Percentiles rank a stretch among this genome's conserved stretches.
Evolutionary conservation across 2,329 filamentous ascomycete species (phyloP).

Genomic region (Dactylellina haptotyla): DNA sequence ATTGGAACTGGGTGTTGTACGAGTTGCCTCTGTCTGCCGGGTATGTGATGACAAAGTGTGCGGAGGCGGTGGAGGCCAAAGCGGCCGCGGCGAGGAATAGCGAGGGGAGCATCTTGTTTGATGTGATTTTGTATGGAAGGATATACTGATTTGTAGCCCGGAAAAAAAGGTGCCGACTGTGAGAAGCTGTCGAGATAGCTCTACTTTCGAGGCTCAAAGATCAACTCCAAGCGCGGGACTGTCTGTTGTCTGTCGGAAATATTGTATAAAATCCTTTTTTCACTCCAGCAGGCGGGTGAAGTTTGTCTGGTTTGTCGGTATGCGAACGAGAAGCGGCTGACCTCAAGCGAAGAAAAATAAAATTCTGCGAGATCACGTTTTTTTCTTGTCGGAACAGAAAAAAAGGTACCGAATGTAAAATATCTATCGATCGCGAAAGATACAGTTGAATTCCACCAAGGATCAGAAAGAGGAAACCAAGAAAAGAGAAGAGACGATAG

Average conservation of each 20-base stretch:
- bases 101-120: conserved; percentile 39
- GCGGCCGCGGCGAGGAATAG: conserved; percentile 28
- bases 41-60: conserved; percentile 69
- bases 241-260: not conserved
- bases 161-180: conserved; percentile 1
- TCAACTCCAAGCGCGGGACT: conserved; percentile 35
- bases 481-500: conserved; percentile 2
- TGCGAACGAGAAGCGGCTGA: not conserved
- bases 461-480: conserved; percentile 18
- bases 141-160: not conserved
- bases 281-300: conserved; percentile 49
- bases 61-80: conserved; percentile 61
- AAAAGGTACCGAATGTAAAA: conserved; percentile 14
- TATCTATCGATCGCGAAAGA: too few relatives aligned
- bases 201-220: conserved; percentile 29
- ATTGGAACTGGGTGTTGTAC: conserved; percentile 61
- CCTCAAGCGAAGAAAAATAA: conserved; percentile 1
- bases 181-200: not conserved
- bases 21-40: conserved; percentile 66
- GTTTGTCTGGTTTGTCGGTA: conserved; percentile 2
- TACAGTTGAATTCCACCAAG: conserved; percentile 45
- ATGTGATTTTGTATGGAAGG: not conserved
- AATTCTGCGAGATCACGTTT: conserved; percentile 48
- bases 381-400: conserved; percentile 1
- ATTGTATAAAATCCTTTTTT: conserved; percentile 15